Conservation (phyloP, 371 early-diverging fungal genomes). For the Lichtheimia ornata region DNA sequence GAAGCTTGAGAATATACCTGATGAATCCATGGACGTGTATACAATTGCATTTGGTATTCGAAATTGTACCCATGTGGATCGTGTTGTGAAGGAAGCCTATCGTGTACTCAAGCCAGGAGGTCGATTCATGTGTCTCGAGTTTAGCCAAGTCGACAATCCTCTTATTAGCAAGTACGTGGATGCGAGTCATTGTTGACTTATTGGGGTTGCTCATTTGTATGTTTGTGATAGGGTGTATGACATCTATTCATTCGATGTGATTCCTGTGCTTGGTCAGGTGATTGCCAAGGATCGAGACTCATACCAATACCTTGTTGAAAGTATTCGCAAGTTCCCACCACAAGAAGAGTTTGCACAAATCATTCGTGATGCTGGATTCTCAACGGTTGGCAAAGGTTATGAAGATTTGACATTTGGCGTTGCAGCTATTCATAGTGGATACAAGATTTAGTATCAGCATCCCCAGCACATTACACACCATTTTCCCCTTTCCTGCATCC, state of each 20-base stretch:
- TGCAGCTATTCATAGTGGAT: slow-evolving; percentile 79
- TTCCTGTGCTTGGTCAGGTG: slow-evolving; percentile 86
- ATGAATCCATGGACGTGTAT: slow-evolving; percentile 87
- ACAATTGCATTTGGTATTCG: slow-evolving; percentile 97
- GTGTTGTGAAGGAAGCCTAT: slow-evolving; percentile 86
- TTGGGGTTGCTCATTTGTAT: neutral
- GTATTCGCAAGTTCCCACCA: slow-evolving; percentile 93
- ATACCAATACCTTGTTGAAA: slow-evolving; percentile 98
- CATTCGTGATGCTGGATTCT: slow-evolving; percentile 90
- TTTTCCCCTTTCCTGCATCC: neutral
- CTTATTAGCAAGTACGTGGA: slow-evolving; percentile 69
- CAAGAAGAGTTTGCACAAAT: slow-evolving; percentile 90
- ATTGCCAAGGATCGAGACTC: slow-evolving; percentile 91
- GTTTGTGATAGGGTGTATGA: slow-evolving; percentile 75
- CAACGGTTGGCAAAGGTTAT: slow-evolving; percentile 85
- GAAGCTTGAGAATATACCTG: slow-evolving; percentile 70
- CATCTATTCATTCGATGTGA: slow-evolving; percentile 91
- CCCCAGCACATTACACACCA: no score
- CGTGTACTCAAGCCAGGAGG: slow-evolving; percentile 95
- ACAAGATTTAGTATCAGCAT: slow-evolving; percentile 21
- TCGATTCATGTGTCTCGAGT: slow-evolving; percentile 93
- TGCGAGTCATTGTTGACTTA: neutral
- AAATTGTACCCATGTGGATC: slow-evolving; percentile 94
- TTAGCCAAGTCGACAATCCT: slow-evolving; percentile 90
- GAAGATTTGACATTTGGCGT: slow-evolving; percentile 97